Conservation (phyloP, 1,284 basidiomycete genomes). For the Boletus holoroseus region DNA sequence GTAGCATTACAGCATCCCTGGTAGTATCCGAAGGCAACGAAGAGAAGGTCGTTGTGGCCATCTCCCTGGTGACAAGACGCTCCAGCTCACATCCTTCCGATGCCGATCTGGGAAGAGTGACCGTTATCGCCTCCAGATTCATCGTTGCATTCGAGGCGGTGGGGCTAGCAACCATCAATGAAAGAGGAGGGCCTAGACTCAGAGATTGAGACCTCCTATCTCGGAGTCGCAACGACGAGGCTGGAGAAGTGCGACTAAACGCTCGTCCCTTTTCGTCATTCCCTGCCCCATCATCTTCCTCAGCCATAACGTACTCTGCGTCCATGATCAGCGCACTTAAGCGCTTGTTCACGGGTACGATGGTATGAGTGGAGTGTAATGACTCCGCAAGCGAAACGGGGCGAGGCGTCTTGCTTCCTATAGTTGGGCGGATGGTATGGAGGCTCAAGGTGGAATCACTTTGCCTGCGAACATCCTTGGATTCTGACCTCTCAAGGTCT, state of each 20-base stretch:
- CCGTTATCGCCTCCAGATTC: constrained; percentile 32
- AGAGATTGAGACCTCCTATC: constrained; percentile 62
- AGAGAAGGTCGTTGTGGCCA: constrained; percentile 16
- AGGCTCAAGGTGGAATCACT: constrained; percentile 72
- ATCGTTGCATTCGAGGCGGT: constrained; percentile 28
- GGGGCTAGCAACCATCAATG: constrained; percentile 29
- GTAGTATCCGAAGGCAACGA: constrained; percentile 20
- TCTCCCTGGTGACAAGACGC: constrained; percentile 19
- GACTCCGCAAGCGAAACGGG: constrained; percentile 73
- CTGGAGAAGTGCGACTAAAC: constrained; percentile 24
- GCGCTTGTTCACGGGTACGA: constrained; percentile 58
- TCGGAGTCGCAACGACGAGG: constrained; percentile 35
- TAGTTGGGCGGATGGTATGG: constrained; percentile 57
- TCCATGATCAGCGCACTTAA: constrained; percentile 64
- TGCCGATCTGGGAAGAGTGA: constrained; percentile 29
- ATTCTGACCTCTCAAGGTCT: constrained; percentile 44
- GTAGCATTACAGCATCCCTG: constrained; percentile 13
- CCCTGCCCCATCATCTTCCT: constrained; percentile 43
- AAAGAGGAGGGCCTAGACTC: constrained; percentile 38
- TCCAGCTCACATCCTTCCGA: constrained; percentile 29
- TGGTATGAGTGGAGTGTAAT: constrained; percentile 62
- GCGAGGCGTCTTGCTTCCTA: constrained; percentile 50
- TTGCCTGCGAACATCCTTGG: constrained; percentile 64
- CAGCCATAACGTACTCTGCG: constrained; percentile 51
- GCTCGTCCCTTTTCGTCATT: constrained; percentile 32